These are phyloP conservation scores for Agaricus blazei DNA, from an alignment of 768 basidiomycete genomes.

Conservation along the genomic window DNA sequence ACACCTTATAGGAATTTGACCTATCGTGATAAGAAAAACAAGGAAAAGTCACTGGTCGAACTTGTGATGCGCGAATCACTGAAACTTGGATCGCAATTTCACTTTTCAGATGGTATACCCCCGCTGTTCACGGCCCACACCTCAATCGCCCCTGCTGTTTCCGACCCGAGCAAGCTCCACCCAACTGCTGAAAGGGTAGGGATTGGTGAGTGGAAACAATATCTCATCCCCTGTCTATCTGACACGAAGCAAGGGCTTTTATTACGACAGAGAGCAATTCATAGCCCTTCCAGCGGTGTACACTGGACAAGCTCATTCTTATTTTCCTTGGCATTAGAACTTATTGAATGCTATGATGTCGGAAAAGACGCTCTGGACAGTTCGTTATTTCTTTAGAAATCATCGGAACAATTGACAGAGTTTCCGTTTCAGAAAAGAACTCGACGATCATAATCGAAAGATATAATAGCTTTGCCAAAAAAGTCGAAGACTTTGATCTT, in stretches of 20 bases:
- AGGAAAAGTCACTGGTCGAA: constrained; percentile 51
- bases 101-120: constrained; percentile 74
- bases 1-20: constrained; percentile 61
- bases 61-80: constrained; percentile 77
- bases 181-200: constrained; percentile 45
- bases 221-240: constrained; percentile 1
- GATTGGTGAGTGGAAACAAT: constrained; percentile 43
- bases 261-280: constrained; percentile 61
- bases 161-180: constrained; percentile 22
- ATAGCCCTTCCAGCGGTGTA: constrained; percentile 54
- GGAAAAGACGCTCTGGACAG: constrained; percentile 36
- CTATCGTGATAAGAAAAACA: constrained; percentile 63
- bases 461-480: constrained; percentile 64
- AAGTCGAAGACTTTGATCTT: constrained; percentile 59
- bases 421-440: constrained; percentile 28
- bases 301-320: constrained; percentile 70
- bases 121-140: constrained; percentile 53
- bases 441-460: constrained; percentile 44
- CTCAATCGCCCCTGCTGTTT: constrained; percentile 14
- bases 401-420: neutral
- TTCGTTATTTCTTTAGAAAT: constrained; percentile 20
- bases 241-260: constrained; percentile 46
- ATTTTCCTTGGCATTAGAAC: constrained; percentile 72
- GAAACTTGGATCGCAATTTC: constrained; percentile 75
- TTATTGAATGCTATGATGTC: constrained; percentile 48